phyloP scores from a whole-genome alignment of 768 basidiomycete species.

The Russula sp. region DNA sequence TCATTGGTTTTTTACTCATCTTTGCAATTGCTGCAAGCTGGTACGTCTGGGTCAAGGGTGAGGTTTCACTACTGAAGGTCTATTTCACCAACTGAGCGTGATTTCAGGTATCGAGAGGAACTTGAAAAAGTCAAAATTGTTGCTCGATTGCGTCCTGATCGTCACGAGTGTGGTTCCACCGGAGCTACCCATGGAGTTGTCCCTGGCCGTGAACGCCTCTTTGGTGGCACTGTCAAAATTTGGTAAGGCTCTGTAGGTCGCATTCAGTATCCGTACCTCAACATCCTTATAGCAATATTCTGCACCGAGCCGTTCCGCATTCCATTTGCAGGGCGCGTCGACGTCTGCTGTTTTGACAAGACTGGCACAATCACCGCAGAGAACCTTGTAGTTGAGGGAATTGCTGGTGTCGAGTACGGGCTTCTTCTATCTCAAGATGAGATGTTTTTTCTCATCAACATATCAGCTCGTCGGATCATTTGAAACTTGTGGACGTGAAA shows the following conservation, averaged over 20 bases:
- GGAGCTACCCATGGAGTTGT: constrained; percentile 96
- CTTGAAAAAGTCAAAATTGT: constrained; percentile 88
- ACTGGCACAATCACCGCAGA: constrained; percentile 98
- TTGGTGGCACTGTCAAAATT: constrained; percentile 90
- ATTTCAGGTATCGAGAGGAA: constrained; percentile 77
- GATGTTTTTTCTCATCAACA: not conserved
- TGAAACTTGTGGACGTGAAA: constrained; percentile 70
- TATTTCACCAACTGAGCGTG: not conserved
- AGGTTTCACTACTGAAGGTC: constrained; percentile 21
- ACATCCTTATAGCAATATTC: constrained; percentile 70
- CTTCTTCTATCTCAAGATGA: constrained; percentile 4
- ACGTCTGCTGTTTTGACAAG: constrained; percentile 99
- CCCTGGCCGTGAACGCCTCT: constrained; percentile 91
- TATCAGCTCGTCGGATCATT: constrained; percentile 48
- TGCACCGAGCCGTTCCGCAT: constrained; percentile 99
- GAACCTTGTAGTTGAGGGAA: constrained; percentile 88
- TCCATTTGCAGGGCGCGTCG: constrained; percentile 89
- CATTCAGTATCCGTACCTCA: not conserved
- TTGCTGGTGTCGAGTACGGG: constrained; percentile 83
- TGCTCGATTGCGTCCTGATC: constrained; percentile 93
- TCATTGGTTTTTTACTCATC: constrained; percentile 95
- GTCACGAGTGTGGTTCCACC: constrained; percentile 97
- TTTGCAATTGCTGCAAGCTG: constrained; percentile 97
- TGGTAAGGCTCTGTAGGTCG: constrained; percentile 42
- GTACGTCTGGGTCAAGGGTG: constrained; percentile 97